A percentile compares a stretch with the other conserved stretches of the same genome.
Evolutionary conservation across 139 green algal genomes (phyloP).

Genomic region (Coelastrella sp.): DNA sequence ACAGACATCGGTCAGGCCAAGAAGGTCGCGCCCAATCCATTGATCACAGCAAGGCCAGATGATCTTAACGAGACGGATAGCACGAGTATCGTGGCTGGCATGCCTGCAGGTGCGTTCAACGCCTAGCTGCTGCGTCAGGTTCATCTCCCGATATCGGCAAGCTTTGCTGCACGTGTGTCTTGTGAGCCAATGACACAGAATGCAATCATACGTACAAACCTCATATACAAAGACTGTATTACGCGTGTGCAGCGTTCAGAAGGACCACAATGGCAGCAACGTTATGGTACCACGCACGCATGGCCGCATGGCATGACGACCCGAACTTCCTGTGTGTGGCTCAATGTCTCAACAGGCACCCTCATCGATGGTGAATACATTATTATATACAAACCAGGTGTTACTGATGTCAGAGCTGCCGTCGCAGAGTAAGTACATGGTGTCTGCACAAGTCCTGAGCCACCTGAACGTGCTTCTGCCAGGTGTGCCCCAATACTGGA

Average conservation of each 20-base stretch:
- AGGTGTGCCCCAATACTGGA: not conserved
- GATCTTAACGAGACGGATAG: not conserved
- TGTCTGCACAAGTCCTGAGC: not conserved
- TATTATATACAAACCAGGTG: not conserved
- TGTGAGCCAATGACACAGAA: not conserved
- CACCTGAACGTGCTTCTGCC: not conserved
- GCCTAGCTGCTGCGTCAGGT: not conserved
- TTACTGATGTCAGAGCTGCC: not conserved
- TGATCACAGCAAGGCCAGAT: not conserved
- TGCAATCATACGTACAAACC: not conserved
- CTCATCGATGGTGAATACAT: conserved; percentile 7
- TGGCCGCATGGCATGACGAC: not conserved
- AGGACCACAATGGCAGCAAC: not conserved
- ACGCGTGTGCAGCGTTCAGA: not conserved
- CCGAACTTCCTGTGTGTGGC: not conserved
- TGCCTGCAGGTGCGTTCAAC: not conserved
- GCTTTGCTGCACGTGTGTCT: not conserved
- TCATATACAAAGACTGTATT: not conserved
- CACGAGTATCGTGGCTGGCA: not conserved
- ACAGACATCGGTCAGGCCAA: not conserved
- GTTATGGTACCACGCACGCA: not conserved
- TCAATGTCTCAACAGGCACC: not conserved
- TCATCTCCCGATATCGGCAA: no score
- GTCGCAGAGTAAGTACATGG: not conserved
- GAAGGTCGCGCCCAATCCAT: not conserved